Percentiles rank a stretch among this genome's conserved stretches.
Conservation (phyloP, 495 filamentous ascomycete genomes). For the Penicillium paradoxum region DNA sequence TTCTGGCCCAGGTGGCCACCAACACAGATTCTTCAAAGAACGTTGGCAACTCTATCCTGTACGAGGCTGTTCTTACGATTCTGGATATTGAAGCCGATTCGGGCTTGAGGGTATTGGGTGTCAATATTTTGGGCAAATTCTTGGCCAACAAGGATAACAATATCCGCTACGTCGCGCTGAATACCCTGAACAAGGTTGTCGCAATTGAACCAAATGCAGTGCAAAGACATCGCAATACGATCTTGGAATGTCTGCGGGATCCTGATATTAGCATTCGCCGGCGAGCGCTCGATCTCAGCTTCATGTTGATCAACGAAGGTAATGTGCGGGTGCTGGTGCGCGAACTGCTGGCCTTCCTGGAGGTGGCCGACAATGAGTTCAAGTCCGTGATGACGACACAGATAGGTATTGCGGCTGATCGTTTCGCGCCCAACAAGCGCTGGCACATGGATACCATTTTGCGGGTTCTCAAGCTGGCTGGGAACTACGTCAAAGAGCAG, state of each 20-base stretch:
- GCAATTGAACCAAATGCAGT: slow-evolving; percentile 97
- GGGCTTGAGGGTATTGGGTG: slow-evolving; percentile 84
- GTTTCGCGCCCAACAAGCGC: slow-evolving; percentile 91
- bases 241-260: slow-evolving; percentile 91
- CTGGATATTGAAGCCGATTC: slow-evolving; percentile 97
- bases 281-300: slow-evolving; percentile 91
- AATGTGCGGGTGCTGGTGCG: slow-evolving; percentile 91
- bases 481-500: slow-evolving; percentile 95
- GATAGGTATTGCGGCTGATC: slow-evolving; percentile 93
- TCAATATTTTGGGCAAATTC: slow-evolving; percentile 98
- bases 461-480: slow-evolving; percentile 87
- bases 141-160: slow-evolving; percentile 97
- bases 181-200: slow-evolving; percentile 96
- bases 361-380: slow-evolving; percentile 97
- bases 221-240: slow-evolving; percentile 93
- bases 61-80: slow-evolving; percentile 95
- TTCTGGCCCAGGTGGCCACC: slow-evolving; percentile 94
- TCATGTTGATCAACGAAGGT: slow-evolving; percentile 93
- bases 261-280: slow-evolving; percentile 98
- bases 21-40: slow-evolving; percentile 99
- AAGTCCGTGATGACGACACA: slow-evolving; percentile 96
- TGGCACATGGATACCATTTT: slow-evolving; percentile 99
- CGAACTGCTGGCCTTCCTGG: slow-evolving; percentile 88
- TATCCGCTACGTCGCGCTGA: slow-evolving; percentile 95
- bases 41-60: slow-evolving; percentile 95